phyloP scores from a whole-genome alignment of 2,329 filamentous ascomycete genomes.

The Metarhizium anisopliae region DNA sequence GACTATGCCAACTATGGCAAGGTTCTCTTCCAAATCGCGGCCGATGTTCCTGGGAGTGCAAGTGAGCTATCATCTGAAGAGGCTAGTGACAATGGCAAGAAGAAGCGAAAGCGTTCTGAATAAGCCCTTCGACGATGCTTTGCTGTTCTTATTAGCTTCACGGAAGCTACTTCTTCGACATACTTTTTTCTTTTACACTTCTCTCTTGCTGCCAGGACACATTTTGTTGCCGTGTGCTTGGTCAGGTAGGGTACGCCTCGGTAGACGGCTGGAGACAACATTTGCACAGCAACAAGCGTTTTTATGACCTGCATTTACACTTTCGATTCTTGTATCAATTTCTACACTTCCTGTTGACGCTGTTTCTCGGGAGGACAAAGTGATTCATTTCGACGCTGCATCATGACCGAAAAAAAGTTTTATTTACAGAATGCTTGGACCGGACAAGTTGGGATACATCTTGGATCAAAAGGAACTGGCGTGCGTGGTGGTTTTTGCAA shows the following conservation, averaged over 20 bases:
- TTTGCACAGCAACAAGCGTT: conserved; percentile 26
- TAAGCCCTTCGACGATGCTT: conserved; percentile 24
- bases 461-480: conserved; percentile 12
- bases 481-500: conserved; percentile 15
- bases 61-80: conserved; percentile 50
- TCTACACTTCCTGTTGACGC: conserved; percentile 21
- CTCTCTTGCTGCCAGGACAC: neutral
- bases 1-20: conserved; percentile 63
- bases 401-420: conserved; percentile 20
- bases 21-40: conserved; percentile 73
- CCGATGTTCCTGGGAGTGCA: conserved; percentile 59
- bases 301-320: conserved; percentile 28
- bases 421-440: conserved; percentile 6
- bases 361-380: conserved; percentile 16
- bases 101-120: conserved; percentile 69
- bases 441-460: neutral
- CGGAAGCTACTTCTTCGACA: conserved; percentile 5
- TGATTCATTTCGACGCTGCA: conserved; percentile 12
- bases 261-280: conserved; percentile 20
- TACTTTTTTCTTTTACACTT: conserved; percentile 4
- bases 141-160: neutral
- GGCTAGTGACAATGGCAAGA: conserved; percentile 36
- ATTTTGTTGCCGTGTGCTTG: conserved; percentile 7
- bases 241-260: conserved; percentile 22
- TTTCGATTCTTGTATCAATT: conserved; percentile 37